A percentile compares a stretch with the other conserved stretches of the same genome.
Conservation (phyloP, 192 early-diverging fungal genomes). For the Entomortierella parvispora region DNA sequence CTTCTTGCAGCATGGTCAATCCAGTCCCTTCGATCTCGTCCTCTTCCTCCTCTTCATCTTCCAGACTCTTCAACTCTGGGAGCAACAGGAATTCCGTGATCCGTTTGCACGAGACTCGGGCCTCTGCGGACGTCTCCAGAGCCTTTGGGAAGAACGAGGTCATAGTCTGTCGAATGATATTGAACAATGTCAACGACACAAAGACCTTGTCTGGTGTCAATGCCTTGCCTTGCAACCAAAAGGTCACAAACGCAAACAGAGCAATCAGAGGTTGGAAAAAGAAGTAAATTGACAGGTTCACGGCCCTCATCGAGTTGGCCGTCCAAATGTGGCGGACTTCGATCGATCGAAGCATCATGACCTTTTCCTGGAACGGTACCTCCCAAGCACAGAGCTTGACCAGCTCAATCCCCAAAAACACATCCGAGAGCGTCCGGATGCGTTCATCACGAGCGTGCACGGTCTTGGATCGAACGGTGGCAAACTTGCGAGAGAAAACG, state of each 20-base stretch:
- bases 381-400: slow-evolving; percentile 34
- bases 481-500: slow-evolving; percentile 7
- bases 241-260: slow-evolving; percentile 7
- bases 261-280: slow-evolving; percentile 21
- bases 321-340: slow-evolving; percentile 9
- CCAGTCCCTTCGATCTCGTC: too few species aligned
- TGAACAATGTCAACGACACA: slow-evolving; percentile 11
- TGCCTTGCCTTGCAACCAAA: slow-evolving; percentile 14
- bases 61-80: slow-evolving; percentile 16
- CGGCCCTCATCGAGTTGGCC: slow-evolving; percentile 10
- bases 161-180: slow-evolving; percentile 16
- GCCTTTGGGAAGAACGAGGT: slow-evolving; percentile 24
- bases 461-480: slow-evolving; percentile 3
- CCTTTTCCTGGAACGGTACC: slow-evolving; percentile 19
- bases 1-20: too few species aligned
- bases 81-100: slow-evolving; percentile 27
- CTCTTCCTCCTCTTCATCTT: not conserved
- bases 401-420: slow-evolving; percentile 24
- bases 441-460: slow-evolving; percentile 15
- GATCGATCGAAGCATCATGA: slow-evolving; percentile 11
- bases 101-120: slow-evolving; percentile 7
- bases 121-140: slow-evolving; percentile 16
- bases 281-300: slow-evolving; percentile 18
- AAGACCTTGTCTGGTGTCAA: slow-evolving; percentile 24
- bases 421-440: slow-evolving; percentile 18